Evolutionary conservation across 2,329 filamentous ascomycete species (phyloP).

Genomic region (Lomentospora prolificans): DNA sequence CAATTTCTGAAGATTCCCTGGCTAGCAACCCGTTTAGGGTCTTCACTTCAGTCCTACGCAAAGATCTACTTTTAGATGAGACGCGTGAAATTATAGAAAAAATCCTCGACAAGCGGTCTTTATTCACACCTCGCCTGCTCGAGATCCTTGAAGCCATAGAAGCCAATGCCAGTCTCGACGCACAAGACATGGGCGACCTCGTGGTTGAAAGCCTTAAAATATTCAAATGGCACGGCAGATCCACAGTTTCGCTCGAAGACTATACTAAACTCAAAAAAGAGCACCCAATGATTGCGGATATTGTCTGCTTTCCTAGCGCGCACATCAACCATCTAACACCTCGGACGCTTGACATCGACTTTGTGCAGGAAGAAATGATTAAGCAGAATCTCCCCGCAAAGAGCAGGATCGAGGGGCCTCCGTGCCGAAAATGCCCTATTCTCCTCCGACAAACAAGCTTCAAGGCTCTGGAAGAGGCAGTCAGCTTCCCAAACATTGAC

Average conservation of each 20-base stretch:
- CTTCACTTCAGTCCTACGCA: slow-evolving; percentile 26
- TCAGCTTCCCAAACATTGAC: slow-evolving; percentile 25
- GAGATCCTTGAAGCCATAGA: neutral
- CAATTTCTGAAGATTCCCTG: slow-evolving; percentile 23
- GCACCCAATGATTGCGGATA: slow-evolving; percentile 38
- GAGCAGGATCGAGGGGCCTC: slow-evolving; percentile 40
- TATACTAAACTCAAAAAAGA: slow-evolving; percentile 31
- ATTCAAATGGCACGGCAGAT: slow-evolving; percentile 35
- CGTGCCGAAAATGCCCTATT: slow-evolving; percentile 30
- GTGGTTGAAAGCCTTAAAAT: slow-evolving; percentile 32
- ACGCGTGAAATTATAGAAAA: slow-evolving; percentile 14
- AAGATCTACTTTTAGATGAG: slow-evolving; percentile 27
- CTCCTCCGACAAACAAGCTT: slow-evolving; percentile 45
- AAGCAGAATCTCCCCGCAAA: slow-evolving; percentile 31
- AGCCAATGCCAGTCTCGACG: neutral
- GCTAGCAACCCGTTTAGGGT: slow-evolving; percentile 32
- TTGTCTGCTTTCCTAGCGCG: slow-evolving; percentile 28
- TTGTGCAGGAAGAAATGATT: slow-evolving; percentile 32
- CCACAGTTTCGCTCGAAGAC: slow-evolving; percentile 27
- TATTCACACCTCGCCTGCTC: neutral
- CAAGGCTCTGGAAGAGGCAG: slow-evolving; percentile 35
- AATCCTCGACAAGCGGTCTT: neutral
- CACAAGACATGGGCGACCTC: slow-evolving; percentile 24
- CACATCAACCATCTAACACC: slow-evolving; percentile 47
- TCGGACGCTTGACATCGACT: slow-evolving; percentile 36